Evolutionary conservation across 2,329 filamentous ascomycete genomes (phyloP), one percentile per base, ranked within the genome.

Genomic region (Rutstroemia sydowiana): DNA sequence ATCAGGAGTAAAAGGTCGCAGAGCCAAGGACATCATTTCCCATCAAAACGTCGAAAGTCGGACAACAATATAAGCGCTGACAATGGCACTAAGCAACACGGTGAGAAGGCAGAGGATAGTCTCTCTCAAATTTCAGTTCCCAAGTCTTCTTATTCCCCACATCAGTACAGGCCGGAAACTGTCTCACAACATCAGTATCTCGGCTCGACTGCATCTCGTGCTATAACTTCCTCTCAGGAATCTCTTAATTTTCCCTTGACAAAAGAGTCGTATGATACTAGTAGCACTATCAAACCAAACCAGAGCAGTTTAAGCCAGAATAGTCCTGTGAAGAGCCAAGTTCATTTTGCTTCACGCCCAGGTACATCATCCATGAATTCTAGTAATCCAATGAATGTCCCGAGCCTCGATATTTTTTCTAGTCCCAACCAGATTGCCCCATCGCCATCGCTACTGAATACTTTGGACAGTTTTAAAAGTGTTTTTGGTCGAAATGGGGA

Each of bases 201-300:
- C 18, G 57, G 55, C 34, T 43, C 32, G 7, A 39, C n/a, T 20
- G 31, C 31, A 11, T 28, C 39, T 7, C 18, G 20, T 30, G 10
- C 32, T 21, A 45, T 51, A 31, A 55, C 44, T 21, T 47, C 53
- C 3, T 72, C 70, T 4, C 73, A 76, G 57, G 60, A 63, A 30
- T 67, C 65, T 49, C 71, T 89, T 23, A 76, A 75, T 26, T 95
- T 89, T 61, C 78, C 85, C 1, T 78, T 90, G 11, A 87, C 92
- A 20, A 95, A 95, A 68, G 81, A 92, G 59, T 78, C 84, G 1
- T 76, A 82, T 59, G 81, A 88, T 59, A 76, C 79, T 5, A 75
- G 74, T 53, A 87, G 84, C 0, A 72, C 75, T 26, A 59, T 81
- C 42, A 79, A 83, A 41, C 71, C 88, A 28, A 89, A 85, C 61